Percentiles rank a stretch among this genome's conserved stretches.
Evolutionary conservation across 305 asterid species (phyloP).

Genomic region (Coffea humblotiana): DNA sequence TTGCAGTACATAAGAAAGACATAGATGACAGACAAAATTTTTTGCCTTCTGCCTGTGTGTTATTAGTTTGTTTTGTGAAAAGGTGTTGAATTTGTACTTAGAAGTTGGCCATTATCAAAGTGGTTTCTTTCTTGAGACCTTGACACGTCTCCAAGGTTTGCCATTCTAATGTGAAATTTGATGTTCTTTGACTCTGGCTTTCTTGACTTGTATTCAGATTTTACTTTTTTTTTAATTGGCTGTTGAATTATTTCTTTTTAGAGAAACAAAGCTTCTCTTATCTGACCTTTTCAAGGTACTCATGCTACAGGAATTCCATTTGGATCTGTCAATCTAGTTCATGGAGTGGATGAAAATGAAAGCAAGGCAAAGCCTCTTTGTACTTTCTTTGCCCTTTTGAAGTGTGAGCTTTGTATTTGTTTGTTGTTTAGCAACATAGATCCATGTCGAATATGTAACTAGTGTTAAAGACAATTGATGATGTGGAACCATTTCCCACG

Average conservation of each 20-base stretch:
- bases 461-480: not conserved
- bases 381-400: constrained; percentile 58
- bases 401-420: constrained; percentile 24
- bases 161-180: not conserved
- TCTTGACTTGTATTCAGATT: not conserved
- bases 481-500: not conserved
- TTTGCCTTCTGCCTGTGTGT: not conserved
- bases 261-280: not conserved
- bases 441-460: not conserved
- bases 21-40: not conserved
- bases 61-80: not conserved
- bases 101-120: not conserved
- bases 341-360: constrained; percentile 95
- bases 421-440: not conserved
- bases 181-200: not conserved
- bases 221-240: not conserved
- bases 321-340: constrained; percentile 92
- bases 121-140: not conserved
- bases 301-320: constrained; percentile 89
- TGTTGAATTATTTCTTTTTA: not conserved
- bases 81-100: not conserved
- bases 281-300: constrained; percentile 28
- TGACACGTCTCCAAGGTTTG: not conserved
- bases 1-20: not conserved
- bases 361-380: constrained; percentile 93